Percentiles rank a stretch among this genome's conserved stretches.
These are phyloP conservation scores for Tulasnella sp. DNA, from an alignment of 768 basidiomycete genomes.

Conservation along the genomic window DNA sequence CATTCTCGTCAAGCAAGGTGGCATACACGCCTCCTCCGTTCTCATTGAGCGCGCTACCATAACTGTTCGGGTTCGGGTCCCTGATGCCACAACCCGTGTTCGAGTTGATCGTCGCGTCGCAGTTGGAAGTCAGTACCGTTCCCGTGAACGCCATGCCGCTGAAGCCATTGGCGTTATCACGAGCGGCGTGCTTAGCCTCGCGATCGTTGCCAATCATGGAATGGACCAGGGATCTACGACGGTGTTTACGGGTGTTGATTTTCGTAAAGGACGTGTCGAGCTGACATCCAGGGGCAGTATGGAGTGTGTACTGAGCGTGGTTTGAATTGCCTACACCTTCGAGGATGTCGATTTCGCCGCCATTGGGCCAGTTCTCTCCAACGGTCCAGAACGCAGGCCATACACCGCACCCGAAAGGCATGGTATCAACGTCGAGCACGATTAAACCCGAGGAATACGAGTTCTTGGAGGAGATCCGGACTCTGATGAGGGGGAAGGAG, in stretches of 20 bases:
- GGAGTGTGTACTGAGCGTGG: constrained; percentile 52
- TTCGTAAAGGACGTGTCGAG: constrained; percentile 41
- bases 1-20: constrained; percentile 46
- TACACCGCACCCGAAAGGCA: constrained; percentile 70
- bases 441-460: constrained; percentile 69
- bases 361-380: constrained; percentile 58
- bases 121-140: constrained; percentile 43
- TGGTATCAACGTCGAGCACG: constrained; percentile 69
- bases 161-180: constrained; percentile 10
- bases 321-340: constrained; percentile 40
- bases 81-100: constrained; percentile 51
- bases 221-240: not conserved
- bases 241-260: constrained; percentile 12
- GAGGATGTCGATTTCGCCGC: constrained; percentile 43
- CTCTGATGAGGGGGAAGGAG: constrained; percentile 46
- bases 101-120: constrained; percentile 43
- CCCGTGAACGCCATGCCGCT: constrained; percentile 40
- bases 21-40: constrained; percentile 55
- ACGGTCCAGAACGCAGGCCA: constrained; percentile 42
- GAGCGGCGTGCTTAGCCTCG: constrained; percentile 19
- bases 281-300: constrained; percentile 49
- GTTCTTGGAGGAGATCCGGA: constrained; percentile 70
- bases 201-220: not conserved
- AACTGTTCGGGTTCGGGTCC: constrained; percentile 45
- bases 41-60: constrained; percentile 51